These are phyloP conservation scores for Colletotrichum zoysiae DNA, from an alignment of 2,329 filamentous ascomycete genomes.

Conservation along the genomic window DNA sequence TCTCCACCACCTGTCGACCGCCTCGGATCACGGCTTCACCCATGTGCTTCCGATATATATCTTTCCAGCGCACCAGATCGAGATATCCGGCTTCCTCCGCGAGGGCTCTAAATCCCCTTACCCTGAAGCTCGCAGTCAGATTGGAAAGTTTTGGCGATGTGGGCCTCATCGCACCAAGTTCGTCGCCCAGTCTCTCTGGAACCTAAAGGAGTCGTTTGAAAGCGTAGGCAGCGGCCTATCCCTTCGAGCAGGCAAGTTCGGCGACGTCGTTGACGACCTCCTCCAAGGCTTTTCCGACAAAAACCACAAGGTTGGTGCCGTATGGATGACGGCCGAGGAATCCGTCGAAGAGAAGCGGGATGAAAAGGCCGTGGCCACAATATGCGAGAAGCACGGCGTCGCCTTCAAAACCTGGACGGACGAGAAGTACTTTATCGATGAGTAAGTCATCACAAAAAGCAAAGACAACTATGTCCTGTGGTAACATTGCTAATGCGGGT, in stretches of 20 bases:
- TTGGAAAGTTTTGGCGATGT: slow-evolving; percentile 79
- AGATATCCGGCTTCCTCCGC: slow-evolving; percentile 79
- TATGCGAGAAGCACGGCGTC: slow-evolving; percentile 65
- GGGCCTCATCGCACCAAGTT: slow-evolving; percentile 80
- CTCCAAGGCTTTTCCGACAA: slow-evolving; percentile 61
- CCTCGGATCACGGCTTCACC: slow-evolving; percentile 67
- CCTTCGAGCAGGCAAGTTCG: slow-evolving; percentile 72
- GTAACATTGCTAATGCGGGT: slow-evolving; percentile 44
- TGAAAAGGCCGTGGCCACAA: slow-evolving; percentile 65
- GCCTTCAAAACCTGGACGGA: slow-evolving; percentile 77
- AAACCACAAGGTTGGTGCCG: slow-evolving; percentile 65
- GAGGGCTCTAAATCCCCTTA: slow-evolving; percentile 71
- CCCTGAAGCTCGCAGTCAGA: slow-evolving; percentile 73
- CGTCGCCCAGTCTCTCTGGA: slow-evolving; percentile 78
- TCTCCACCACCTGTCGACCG: slow-evolving; percentile 68
- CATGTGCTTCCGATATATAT: slow-evolving; percentile 80
- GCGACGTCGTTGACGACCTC: slow-evolving; percentile 70
- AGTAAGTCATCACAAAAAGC: slow-evolving; percentile 66
- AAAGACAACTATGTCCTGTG: background rate
- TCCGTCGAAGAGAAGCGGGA: slow-evolving; percentile 77
- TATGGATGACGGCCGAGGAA: slow-evolving; percentile 82
- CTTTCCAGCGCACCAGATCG: slow-evolving; percentile 77
- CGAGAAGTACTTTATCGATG: slow-evolving; percentile 84
- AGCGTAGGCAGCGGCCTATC: slow-evolving; percentile 70
- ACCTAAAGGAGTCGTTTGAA: slow-evolving; percentile 74